Evolutionary conservation across 495 filamentous ascomycete species (phyloP), one percentile per base, ranked within the genome.

Genomic region (Penicillium daleae): DNA sequence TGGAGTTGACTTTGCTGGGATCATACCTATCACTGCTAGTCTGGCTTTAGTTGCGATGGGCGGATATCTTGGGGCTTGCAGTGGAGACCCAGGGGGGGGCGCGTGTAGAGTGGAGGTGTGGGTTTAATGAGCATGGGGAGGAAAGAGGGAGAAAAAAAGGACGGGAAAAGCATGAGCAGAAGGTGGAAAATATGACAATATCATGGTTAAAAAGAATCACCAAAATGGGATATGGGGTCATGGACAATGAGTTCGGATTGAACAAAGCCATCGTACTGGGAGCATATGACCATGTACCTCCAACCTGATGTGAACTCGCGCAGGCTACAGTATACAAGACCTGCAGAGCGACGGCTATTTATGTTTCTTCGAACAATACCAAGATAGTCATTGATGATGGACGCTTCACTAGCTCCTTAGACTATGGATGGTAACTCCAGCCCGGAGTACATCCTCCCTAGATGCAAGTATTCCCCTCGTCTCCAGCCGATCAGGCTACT

Each of bases 1-100:
- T 74, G 73, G 71, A 69, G 68, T 71, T 27, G 66, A 63, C 63
- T 65, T 56, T 40, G 21, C 42, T 71, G 72, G 70, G 65, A 71
- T 74, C 68, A 73, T 71, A 72, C 71, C 59, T 68, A 65, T 69
- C 64, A 66, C 60, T 66, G 59, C 48, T 61, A 62, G 55, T 63
- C 58, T 52, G 35, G 21, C 44, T 57, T 39, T 49, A 46, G 53
- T 70, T 68, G 70, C 62, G 67, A 66, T 73, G 63, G 63, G 66
- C 59, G 67, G 65, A 63, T 70, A 66, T 71, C 58, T 57, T 42
- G 51, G 50, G 50, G 46, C 13, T 15, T 50, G 26, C 24, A 9
- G 62, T 59, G 62, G 62, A 55, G 57, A 9, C 29, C 46, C 48
- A 32, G 22, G 35, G 53, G 46, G 4, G 35, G 35, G 12, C 35